phyloP scores from a whole-genome alignment of 1,139 yeast species.

The Geotrichum macrosporum region DNA sequence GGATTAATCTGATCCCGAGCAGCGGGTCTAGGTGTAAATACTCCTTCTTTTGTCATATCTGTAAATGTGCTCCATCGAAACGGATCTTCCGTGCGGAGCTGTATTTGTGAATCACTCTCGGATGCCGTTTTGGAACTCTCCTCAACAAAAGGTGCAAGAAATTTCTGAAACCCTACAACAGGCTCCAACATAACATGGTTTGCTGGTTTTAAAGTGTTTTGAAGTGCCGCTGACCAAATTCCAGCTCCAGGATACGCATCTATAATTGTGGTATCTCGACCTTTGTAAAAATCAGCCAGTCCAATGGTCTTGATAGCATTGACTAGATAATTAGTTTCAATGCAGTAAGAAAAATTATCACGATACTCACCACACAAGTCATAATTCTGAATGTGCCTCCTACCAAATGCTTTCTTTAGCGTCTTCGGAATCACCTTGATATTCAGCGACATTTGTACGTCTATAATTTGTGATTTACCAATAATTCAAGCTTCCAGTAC shows the following conservation, averaged over 20 bases:
- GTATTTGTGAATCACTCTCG: slow-evolving; percentile 16
- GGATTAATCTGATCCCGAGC: slow-evolving; percentile 51
- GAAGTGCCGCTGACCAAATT: slow-evolving; percentile 46
- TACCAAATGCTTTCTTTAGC: slow-evolving; percentile 28
- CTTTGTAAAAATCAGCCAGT: slow-evolving; percentile 37
- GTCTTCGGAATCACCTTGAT: slow-evolving; percentile 11
- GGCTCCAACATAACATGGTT: slow-evolving; percentile 58
- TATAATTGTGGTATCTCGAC: slow-evolving; percentile 50
- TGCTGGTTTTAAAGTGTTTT: slow-evolving; percentile 54
- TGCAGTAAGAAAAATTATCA: too few species aligned
- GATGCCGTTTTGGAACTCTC: slow-evolving; percentile 22
- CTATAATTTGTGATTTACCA: too few species aligned
- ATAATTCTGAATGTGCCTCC: slow-evolving; percentile 28
- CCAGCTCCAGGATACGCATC: slow-evolving; percentile 62
- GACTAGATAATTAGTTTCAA: too few species aligned
- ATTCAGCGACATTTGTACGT: slow-evolving; percentile 15
- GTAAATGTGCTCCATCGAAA: slow-evolving; percentile 61
- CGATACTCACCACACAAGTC: slow-evolving; percentile 22
- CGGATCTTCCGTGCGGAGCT: slow-evolving; percentile 44
- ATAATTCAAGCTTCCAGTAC: too few species aligned
- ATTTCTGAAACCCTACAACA: slow-evolving; percentile 39
- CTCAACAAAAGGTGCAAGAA: slow-evolving; percentile 23
- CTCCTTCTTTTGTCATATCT: slow-evolving; percentile 43
- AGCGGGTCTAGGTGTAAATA: slow-evolving; percentile 43
- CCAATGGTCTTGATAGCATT: slow-evolving; percentile 22